Evolutionary conservation across 2,329 filamentous ascomycete genomes (phyloP), one percentile per base, ranked within the genome.

Genomic region (Alternaria sp.): DNA sequence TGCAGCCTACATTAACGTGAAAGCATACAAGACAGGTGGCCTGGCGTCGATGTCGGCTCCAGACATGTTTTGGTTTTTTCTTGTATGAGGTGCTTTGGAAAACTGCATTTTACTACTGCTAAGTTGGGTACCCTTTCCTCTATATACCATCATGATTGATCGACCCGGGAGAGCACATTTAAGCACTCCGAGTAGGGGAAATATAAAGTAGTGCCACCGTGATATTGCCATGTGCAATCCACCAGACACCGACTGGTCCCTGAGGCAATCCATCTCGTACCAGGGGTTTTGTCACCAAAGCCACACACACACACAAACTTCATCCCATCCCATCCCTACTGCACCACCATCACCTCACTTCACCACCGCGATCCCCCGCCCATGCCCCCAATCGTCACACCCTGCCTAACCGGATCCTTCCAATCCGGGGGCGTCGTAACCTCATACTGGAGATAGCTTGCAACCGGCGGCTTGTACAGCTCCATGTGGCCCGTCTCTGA

Each of bases 381-480:
- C 7, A 46, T n/a, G 11, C 69, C 67, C 17, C 67, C 68, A 57
- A 73, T 66, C 54, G 64, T 61, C n/a, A 61, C 62, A 11, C 54
- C 50, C 17, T 63, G 36, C 49, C 55, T 59, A 19, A 45, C 50
- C 5, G 74, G 71, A 23, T 74, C 70, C 62, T 74, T 75, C 71
- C 70, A 79, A 44, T 76, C 76, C 13, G 72, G 65, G 10, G 77
- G 78, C 58, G 66, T 75, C 1, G 73, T 74, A 13, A 71, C 69
- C 21, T 45, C 64, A 55, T 79, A 80, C 64, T 78, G 71, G 2
- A 78, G 67, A 56, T 78, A 79, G 3, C 61, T 71, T 2, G 71
- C 74, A 8, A 66, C 60, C 3, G 71, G 67, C 1, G 77, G 74
- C 45, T 57, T 66, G 55, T 77, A 77, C 15, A 30, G 43, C 64